These are phyloP conservation scores for Agrocybe pediades DNA, from an alignment of 768 basidiomycete species.

Conservation along the genomic window DNA sequence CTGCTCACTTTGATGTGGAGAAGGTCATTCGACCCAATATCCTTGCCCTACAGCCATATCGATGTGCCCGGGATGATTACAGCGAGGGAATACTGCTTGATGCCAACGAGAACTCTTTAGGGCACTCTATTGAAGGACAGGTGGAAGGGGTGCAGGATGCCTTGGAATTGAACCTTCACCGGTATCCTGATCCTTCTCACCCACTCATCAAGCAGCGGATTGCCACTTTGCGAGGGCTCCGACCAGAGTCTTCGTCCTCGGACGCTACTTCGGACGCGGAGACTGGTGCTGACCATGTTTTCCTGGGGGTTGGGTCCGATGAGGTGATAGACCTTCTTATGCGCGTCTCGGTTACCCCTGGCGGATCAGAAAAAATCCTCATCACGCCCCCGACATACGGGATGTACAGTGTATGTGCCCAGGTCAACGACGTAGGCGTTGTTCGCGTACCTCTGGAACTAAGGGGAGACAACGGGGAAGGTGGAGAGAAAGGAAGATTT, in stretches of 20 bases:
- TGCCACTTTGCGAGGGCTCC: constrained; percentile 70
- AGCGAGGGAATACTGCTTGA: constrained; percentile 89
- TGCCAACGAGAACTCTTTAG: constrained; percentile 96
- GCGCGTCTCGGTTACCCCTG: constrained; percentile 83
- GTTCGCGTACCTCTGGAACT: constrained; percentile 76
- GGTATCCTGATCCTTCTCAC: constrained; percentile 95
- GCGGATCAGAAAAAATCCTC: constrained; percentile 73
- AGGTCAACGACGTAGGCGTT: constrained; percentile 89
- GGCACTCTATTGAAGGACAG: constrained; percentile 70
- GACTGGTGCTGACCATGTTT: constrained; percentile 59
- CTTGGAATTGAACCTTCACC: constrained; percentile 64
- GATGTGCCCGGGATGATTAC: constrained; percentile 97
- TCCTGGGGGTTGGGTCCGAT: constrained; percentile 96
- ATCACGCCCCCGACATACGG: constrained; percentile 96
- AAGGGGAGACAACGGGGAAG: constrained; percentile 62
- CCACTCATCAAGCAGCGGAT: constrained; percentile 75
- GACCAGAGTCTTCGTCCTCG: constrained; percentile 30
- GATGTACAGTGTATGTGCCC: constrained; percentile 95
- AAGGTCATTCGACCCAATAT: constrained; percentile 92
- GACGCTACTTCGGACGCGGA: constrained; percentile 3
- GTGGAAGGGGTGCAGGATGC: constrained; percentile 35
- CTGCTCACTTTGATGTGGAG: constrained; percentile 85
- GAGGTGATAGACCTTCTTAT: constrained; percentile 95
- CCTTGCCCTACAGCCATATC: constrained; percentile 87
- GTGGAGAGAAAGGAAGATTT: constrained; percentile 72